Conservation (phyloP, 2,329 filamentous ascomycete genomes). For the Diaporthe australafricana region DNA sequence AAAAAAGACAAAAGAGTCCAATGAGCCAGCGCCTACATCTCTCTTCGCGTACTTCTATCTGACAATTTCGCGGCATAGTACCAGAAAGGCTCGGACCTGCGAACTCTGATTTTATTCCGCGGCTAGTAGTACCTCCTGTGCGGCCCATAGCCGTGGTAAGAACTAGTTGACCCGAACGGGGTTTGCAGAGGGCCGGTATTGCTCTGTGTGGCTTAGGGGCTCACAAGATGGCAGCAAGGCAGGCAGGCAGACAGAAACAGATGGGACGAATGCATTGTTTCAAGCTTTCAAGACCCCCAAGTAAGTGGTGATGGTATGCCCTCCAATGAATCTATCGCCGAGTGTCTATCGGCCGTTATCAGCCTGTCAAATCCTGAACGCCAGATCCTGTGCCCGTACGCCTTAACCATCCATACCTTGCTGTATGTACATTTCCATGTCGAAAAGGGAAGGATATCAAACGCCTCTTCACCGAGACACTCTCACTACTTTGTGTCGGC, state of each 20-base stretch:
- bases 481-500: neutral
- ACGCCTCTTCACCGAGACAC: neutral
- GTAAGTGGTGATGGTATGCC: slow-evolving; percentile 21
- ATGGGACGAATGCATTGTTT: neutral
- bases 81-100: slow-evolving; percentile 8
- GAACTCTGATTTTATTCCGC: neutral
- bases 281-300: neutral
- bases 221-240: neutral
- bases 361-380: slow-evolving; percentile 37
- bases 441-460: neutral
- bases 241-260: neutral
- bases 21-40: slow-evolving; percentile 12
- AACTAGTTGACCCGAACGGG: slow-evolving; percentile 3
- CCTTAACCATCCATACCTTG: slow-evolving; percentile 36
- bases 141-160: neutral
- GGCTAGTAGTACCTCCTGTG: neutral
- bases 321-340: neutral
- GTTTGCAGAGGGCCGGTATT: neutral
- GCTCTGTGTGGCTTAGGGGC: neutral
- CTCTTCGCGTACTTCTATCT: slow-evolving; percentile 9
- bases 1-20: slow-evolving; percentile 9
- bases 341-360: slow-evolving; percentile 11
- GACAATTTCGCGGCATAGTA: slow-evolving; percentile 5
- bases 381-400: slow-evolving; percentile 16
- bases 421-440: slow-evolving; percentile 24